phyloP scores from a whole-genome alignment of 805 yeast species.

The Spathaspora girioi region DNA sequence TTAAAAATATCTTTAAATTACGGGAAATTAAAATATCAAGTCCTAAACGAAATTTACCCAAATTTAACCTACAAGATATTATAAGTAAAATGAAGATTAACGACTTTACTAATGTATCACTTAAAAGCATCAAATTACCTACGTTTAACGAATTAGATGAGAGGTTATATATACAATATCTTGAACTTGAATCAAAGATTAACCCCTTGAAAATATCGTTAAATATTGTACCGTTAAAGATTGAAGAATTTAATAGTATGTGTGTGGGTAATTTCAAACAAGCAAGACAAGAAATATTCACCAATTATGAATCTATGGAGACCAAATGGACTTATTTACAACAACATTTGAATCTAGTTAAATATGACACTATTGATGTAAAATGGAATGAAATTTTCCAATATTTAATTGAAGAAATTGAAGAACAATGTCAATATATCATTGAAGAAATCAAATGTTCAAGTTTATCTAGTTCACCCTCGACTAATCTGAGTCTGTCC shows the following conservation, averaged over 20 bases:
- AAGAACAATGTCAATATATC: slow-evolving; percentile 16
- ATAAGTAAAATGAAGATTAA: slow-evolving; percentile 20
- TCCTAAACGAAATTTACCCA: slow-evolving; percentile 13
- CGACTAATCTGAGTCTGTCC: neutral
- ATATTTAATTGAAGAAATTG: slow-evolving; percentile 42
- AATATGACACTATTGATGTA: slow-evolving; percentile 44
- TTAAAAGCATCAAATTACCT: slow-evolving; percentile 22
- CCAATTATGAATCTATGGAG: slow-evolving; percentile 36
- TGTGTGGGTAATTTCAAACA: slow-evolving; percentile 21
- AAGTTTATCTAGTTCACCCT: neutral
- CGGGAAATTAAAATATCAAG: slow-evolving; percentile 16
- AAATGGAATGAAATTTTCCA: slow-evolving; percentile 56
- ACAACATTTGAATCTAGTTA: slow-evolving; percentile 38
- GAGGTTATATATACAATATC: slow-evolving; percentile 38
- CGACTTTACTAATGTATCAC: slow-evolving; percentile 14
- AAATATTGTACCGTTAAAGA: slow-evolving; percentile 48
- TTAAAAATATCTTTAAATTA: slow-evolving; percentile 12
- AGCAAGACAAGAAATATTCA: slow-evolving; percentile 25
- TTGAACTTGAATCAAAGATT: slow-evolving; percentile 37
- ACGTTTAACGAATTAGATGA: slow-evolving; percentile 28
- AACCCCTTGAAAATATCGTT: slow-evolving; percentile 52
- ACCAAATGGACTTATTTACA: slow-evolving; percentile 40
- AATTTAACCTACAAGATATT: slow-evolving; percentile 16
- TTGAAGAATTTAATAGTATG: slow-evolving; percentile 35
- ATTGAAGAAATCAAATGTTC: slow-evolving; percentile 14